Base-by-base conservation (phyloP, 1,284 basidiomycete genomes). In the Malassezia restricta region DNA sequence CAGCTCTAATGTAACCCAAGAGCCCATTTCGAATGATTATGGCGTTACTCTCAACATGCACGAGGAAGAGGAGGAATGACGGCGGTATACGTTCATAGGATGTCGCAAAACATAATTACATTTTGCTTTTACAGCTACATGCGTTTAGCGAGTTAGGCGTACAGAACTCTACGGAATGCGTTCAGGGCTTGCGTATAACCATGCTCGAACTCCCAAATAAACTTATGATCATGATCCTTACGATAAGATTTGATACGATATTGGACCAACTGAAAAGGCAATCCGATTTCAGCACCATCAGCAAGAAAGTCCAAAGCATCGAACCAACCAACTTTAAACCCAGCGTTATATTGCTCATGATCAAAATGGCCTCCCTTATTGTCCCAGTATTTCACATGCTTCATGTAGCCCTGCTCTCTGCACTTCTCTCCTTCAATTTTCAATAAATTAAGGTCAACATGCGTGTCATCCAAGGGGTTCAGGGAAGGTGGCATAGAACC, bases 271-370 rank as follows among this genome's bases (percentile, higher is more conserved):
- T 78, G 77, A 8, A 77, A 77, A 51, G 77, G 75, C 68, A 84
- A 84, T 28, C 83, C 84, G 20, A 85, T 74, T 71, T 83, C 80
- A 27, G 73, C 58, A 29, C 56, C 54, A 1, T 57, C 46, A 29
- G 59, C 54, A 53, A 78, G 74, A 74, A 85, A 85, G 42, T 74
- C 58, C 62, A 81, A 77, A 0, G 81, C 81, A 62, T 86, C 84
- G 44, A 81, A 78, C 85, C 85, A 87, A 0, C 84, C 85, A 51
- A 76, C 71, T 2, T 75, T 56, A 66, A 83, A 87, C 1, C 83
- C 86, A 1, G 79, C 77, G 27, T 74, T 76, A 65, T 85, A 87
- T 11, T 82, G 77, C 74, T 78, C 79, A 55, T 84, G 82, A 57
- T 86, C 79, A 58, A 83, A 74, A 8, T 74, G 66, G 77, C 69